Evolutionary conservation across 1,139 yeast genomes (phyloP).

Genomic region (Yamadazyma dushanensis): DNA sequence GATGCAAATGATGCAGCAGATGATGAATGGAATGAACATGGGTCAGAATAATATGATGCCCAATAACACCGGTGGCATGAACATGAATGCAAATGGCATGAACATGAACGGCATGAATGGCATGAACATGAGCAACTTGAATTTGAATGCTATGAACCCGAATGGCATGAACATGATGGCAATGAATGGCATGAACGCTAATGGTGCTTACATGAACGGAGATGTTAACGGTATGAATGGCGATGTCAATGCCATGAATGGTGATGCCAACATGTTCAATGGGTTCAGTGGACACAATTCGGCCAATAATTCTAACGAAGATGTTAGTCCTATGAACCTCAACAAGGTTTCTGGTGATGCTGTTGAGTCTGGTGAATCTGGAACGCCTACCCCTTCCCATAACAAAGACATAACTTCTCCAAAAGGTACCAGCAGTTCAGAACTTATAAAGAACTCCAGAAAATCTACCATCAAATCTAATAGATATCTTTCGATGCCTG

Average conservation of each 20-base stretch:
- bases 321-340: conserved; percentile 7
- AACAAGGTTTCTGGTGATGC: background rate
- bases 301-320: conserved; percentile 1
- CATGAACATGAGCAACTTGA: conserved; percentile 2
- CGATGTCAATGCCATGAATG: background rate
- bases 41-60: background rate
- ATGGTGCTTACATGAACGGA: background rate
- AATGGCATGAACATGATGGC: conserved; percentile 4
- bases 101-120: conserved; percentile 6
- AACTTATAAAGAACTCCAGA: conserved; percentile 32
- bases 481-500: conserved; percentile 41
- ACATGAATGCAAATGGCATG: conserved; percentile 4
- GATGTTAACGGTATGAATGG: no score
- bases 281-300: no score
- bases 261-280: no score
- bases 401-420: background rate
- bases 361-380: no score
- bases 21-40: conserved; percentile 8
- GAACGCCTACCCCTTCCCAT: conserved; percentile 1
- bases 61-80: conserved; percentile 3
- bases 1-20: conserved; percentile 15
- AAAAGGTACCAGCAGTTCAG: conserved; percentile 11
- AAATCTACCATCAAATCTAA: conserved; percentile 35
- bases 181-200: conserved; percentile 8
- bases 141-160: conserved; percentile 5